phyloP scores from a whole-genome alignment of 495 filamentous ascomycete species.

The Annulohypoxylon stygium region DNA sequence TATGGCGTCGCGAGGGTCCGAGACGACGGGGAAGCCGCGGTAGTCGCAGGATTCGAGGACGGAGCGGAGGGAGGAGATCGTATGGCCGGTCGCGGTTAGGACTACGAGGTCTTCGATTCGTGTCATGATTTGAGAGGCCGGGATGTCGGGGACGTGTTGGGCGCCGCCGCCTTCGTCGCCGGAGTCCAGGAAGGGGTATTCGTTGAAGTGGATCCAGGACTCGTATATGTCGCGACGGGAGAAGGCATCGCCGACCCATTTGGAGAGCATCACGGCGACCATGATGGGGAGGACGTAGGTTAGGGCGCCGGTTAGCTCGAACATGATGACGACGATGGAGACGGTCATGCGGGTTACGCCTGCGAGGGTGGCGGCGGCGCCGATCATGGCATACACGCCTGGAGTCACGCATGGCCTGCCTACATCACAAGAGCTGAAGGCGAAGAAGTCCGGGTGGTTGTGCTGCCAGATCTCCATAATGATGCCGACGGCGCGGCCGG shows the following conservation, averaged over 20 bases:
- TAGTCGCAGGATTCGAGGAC: constrained; percentile 81
- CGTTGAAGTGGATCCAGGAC: constrained; percentile 95
- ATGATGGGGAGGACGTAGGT: constrained; percentile 99
- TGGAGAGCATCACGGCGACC: constrained; percentile 98
- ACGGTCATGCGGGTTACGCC: constrained; percentile 97
- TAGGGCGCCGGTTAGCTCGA: constrained; percentile 94
- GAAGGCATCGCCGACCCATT: constrained; percentile 98
- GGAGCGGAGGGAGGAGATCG: constrained; percentile 76
- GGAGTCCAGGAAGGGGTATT: constrained; percentile 96
- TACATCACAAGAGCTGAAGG: constrained; percentile 85
- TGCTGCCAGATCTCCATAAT: constrained; percentile 90
- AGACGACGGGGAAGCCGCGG: constrained; percentile 93
- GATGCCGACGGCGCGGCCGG: constrained; percentile 91
- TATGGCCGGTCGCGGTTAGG: constrained; percentile 87
- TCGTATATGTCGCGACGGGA: constrained; percentile 96
- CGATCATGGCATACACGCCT: constrained; percentile 95
- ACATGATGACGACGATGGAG: constrained; percentile 99
- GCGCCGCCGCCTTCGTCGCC: constrained; percentile 75
- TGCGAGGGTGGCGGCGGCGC: constrained; percentile 94
- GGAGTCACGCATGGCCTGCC: constrained; percentile 93
- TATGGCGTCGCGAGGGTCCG: constrained; percentile 76
- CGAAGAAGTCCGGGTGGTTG: constrained; percentile 78
- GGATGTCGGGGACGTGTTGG: constrained; percentile 81
- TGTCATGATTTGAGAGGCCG: constrained; percentile 89
- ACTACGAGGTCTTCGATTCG: constrained; percentile 89